Conservation (phyloP, 164 flowering plant genomes). For the Tetrastigma voinierianum region DNA sequence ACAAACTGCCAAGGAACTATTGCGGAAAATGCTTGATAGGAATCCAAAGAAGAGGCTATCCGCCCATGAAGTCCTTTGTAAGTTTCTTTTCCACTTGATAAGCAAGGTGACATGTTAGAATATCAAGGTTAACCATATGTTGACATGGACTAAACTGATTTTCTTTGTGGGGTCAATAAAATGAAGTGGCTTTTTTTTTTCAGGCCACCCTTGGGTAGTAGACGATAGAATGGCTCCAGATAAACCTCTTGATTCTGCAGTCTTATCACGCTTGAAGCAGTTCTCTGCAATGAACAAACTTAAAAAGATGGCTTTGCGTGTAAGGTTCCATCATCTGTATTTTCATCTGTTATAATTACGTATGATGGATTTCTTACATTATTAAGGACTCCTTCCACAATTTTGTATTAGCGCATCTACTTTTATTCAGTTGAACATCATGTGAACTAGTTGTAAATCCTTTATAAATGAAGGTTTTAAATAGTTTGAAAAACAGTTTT, state of each 20-base stretch:
- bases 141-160: no score
- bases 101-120: no score
- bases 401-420: no score
- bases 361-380: no score
- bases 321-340: constrained; percentile 7
- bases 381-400: no score
- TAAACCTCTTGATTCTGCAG: constrained; percentile 53
- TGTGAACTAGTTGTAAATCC: no score
- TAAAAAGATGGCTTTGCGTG: constrained; percentile 50
- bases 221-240: constrained; percentile 48
- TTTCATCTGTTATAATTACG: not conserved
- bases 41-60: constrained; percentile 31
- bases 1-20: constrained; percentile 33
- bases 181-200: not conserved
- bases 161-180: no score
- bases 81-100: constrained; percentile 1
- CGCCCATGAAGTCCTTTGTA: constrained; percentile 36
- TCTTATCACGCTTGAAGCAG: constrained; percentile 42
- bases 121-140: no score
- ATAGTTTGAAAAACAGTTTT: no score
- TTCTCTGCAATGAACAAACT: constrained; percentile 51
- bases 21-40: constrained; percentile 31
- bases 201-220: constrained; percentile 53
- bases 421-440: no score
- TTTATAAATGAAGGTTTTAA: no score